These are phyloP conservation scores for Lecanicillium sp. DNA, from an alignment of 2,329 filamentous ascomycete species.

Conservation along the genomic window DNA sequence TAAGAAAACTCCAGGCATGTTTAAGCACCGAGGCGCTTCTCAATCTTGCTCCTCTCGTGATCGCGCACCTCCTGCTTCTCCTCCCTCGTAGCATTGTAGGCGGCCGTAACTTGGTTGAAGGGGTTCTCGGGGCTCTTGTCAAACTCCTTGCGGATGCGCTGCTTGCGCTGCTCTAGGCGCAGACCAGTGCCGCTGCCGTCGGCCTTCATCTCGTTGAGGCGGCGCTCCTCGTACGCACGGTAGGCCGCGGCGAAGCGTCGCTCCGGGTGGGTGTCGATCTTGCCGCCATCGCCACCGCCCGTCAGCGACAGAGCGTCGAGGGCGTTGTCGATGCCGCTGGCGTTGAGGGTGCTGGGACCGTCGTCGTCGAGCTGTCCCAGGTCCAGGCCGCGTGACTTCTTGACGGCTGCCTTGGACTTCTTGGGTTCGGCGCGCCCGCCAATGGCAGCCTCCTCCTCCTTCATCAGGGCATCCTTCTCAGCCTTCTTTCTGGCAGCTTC, in stretches of 20 bases:
- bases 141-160: constrained; percentile 84
- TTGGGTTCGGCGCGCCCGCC: constrained; percentile 56
- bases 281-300: constrained; percentile 47
- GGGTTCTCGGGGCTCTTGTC: constrained; percentile 93
- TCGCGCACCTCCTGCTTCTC: constrained; percentile 64
- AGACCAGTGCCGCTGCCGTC: constrained; percentile 69
- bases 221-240: constrained; percentile 71
- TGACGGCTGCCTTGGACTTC: constrained; percentile 60
- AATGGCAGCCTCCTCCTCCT: constrained; percentile 70
- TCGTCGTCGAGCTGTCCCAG: constrained; percentile 67
- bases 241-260: constrained; percentile 81
- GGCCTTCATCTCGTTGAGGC: constrained; percentile 77
- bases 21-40: constrained; percentile 54
- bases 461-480: constrained; percentile 76
- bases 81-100: constrained; percentile 72
- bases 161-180: constrained; percentile 76
- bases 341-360: constrained; percentile 61
- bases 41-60: constrained; percentile 66
- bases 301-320: constrained; percentile 76
- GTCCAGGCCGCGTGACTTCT: constrained; percentile 68
- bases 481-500: constrained; percentile 85
- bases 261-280: constrained; percentile 86
- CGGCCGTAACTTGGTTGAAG: constrained; percentile 75
- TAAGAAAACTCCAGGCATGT: neutral
- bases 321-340: constrained; percentile 86